These are phyloP conservation scores for Asterochloris erici DNA, from an alignment of 139 green algal species.

Conservation along the genomic window DNA sequence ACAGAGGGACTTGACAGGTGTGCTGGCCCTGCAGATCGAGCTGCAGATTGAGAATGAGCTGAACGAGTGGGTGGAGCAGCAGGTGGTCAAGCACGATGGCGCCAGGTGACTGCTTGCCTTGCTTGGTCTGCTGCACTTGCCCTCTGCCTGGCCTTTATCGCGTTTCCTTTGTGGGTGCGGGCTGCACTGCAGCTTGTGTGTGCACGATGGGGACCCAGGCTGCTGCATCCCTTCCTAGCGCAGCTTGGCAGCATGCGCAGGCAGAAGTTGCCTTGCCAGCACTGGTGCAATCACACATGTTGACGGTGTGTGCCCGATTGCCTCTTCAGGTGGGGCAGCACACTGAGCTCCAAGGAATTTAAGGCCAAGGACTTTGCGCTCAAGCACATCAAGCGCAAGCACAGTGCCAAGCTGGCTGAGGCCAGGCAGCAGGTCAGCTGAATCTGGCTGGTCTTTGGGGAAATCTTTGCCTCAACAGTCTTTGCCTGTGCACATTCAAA, in stretches of 20 bases:
- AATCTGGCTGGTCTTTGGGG: too few relatives aligned
- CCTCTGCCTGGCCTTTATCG: too few relatives aligned
- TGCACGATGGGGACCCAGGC: not conserved
- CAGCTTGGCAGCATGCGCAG: too few relatives aligned
- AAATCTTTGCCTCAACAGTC: too few relatives aligned
- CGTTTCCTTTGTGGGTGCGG: not conserved
- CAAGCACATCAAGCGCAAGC: slow-evolving; percentile 89
- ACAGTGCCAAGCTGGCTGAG: slow-evolving; percentile 60
- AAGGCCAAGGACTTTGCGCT: slow-evolving; percentile 81
- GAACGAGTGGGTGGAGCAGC: slow-evolving; percentile 63
- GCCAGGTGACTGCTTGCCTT: slow-evolving; percentile 51
- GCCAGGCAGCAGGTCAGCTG: slow-evolving; percentile 39
- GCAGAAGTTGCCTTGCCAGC: too few relatives aligned
- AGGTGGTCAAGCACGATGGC: slow-evolving; percentile 67
- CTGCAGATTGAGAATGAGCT: slow-evolving; percentile 59
- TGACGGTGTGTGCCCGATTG: too few relatives aligned
- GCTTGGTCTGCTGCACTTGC: not conserved
- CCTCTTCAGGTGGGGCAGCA: slow-evolving; percentile 74
- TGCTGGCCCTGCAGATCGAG: slow-evolving; percentile 10
- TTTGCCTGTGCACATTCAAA: too few relatives aligned
- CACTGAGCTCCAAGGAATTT: slow-evolving; percentile 81
- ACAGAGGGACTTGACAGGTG: too few relatives aligned
- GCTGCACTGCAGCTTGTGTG: not conserved
- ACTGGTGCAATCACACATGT: too few relatives aligned
- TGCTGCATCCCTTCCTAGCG: too few relatives aligned